Evolutionary conservation across 176 grass and related monocot genomes (phyloP).

Genomic region (Pontederia paniculata): DNA sequence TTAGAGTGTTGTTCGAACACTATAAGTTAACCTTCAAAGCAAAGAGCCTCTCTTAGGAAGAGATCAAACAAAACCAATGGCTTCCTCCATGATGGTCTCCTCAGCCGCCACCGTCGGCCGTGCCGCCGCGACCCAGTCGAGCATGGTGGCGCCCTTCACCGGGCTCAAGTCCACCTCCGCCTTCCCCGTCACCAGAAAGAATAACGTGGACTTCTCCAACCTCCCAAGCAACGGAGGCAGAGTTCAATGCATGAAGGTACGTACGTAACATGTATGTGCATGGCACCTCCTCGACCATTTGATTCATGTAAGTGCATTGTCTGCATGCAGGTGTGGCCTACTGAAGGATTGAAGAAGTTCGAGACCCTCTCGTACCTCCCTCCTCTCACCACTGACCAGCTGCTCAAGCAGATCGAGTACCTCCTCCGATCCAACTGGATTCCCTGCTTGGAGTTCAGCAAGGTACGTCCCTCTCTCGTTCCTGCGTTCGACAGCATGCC

Average conservation of each 20-base stretch:
- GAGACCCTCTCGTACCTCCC: constrained; percentile 85
- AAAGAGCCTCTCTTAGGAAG: neutral
- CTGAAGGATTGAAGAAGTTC: constrained; percentile 53
- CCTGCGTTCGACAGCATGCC: no score
- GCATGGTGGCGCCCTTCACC: constrained; percentile 34
- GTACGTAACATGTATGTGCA: neutral
- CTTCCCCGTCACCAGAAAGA: constrained; percentile 24
- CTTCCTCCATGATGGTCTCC: constrained; percentile 43
- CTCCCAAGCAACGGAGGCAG: constrained; percentile 47
- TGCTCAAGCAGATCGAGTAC: constrained; percentile 71
- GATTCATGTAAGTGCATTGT: neutral
- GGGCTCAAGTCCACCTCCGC: constrained; percentile 38
- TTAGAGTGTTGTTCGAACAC: neutral
- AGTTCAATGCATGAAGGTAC: constrained; percentile 81
- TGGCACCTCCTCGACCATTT: no score
- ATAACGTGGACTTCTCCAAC: constrained; percentile 16
- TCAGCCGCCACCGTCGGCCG: constrained; percentile 24
- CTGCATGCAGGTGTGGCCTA: constrained; percentile 42
- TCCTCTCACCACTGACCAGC: constrained; percentile 19
- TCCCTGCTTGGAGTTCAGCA: constrained; percentile 73
- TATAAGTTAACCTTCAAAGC: neutral
- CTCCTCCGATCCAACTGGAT: constrained; percentile 49
- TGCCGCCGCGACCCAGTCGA: constrained; percentile 20
- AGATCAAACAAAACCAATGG: constrained; percentile 20
- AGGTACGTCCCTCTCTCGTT: constrained; percentile 8